These are phyloP conservation scores for Astragalus glycyphyllos DNA, from an alignment of 306 rosid species.

Conservation along the genomic window DNA sequence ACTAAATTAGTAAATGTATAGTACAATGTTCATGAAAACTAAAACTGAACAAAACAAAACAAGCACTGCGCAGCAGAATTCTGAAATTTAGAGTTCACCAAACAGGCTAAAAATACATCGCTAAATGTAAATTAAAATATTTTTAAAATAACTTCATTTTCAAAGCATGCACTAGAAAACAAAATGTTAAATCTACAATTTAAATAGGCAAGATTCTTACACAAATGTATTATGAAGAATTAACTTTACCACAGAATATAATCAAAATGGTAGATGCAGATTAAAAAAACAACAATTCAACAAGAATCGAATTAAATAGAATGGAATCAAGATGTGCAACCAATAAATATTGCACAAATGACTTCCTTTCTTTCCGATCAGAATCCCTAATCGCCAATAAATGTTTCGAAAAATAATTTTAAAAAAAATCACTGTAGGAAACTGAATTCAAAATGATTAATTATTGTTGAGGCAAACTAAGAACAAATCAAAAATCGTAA, in stretches of 20 bases:
- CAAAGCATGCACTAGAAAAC: slow-evolving; percentile 1
- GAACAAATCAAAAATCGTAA: neutral
- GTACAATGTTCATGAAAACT: slow-evolving; percentile 6
- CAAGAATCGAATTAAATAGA: slow-evolving; percentile 35
- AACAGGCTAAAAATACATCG: slow-evolving; percentile 13
- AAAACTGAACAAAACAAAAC: slow-evolving; percentile 27
- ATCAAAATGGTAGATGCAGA: slow-evolving; percentile 22
- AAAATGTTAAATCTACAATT: slow-evolving; percentile 31
- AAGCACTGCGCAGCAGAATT: neutral
- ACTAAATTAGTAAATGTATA: slow-evolving; percentile 18
- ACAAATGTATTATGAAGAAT: slow-evolving; percentile 8
- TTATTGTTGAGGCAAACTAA: too few species aligned
- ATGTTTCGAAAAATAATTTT: neutral
- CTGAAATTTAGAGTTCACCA: slow-evolving; percentile 22
- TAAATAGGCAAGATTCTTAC: slow-evolving; percentile 3
- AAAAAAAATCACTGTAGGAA: slow-evolving; percentile 13
- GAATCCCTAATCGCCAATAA: slow-evolving; percentile 17
- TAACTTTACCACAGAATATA: neutral
- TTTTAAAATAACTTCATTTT: neutral
- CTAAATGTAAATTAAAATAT: neutral
- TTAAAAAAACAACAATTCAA: slow-evolving; percentile 17
- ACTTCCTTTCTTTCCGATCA: slow-evolving; percentile 11
- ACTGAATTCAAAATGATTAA: slow-evolving; percentile 17
- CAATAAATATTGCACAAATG: neutral
- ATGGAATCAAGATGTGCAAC: slow-evolving; percentile 23